phyloP scores from a whole-genome alignment of 2,329 filamentous ascomycete species.

The Pleomassaria siparia region DNA sequence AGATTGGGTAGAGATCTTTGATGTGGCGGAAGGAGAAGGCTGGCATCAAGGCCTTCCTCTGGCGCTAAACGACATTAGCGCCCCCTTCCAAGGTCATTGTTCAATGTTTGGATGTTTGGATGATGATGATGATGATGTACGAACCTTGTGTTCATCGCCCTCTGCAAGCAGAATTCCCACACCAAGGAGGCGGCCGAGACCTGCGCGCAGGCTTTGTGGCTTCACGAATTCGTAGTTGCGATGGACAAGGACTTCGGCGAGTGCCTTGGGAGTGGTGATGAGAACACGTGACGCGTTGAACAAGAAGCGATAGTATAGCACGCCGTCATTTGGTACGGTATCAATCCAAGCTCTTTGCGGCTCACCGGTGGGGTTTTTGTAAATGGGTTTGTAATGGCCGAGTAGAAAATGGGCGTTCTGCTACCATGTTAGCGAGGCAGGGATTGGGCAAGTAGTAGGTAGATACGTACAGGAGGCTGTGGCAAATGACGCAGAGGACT shows the following conservation, averaged over 20 bases:
- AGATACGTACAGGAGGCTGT: constrained; percentile 52
- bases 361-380: constrained; percentile 46
- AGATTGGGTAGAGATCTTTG: constrained; percentile 52
- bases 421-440: background rate
- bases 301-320: constrained; percentile 54
- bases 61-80: constrained; percentile 32
- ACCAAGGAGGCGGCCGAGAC: constrained; percentile 66
- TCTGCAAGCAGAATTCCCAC: constrained; percentile 77
- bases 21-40: constrained; percentile 54
- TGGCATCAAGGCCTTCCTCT: constrained; percentile 51
- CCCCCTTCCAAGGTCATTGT: no score
- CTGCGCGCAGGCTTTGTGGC: constrained; percentile 48
- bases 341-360: constrained; percentile 55
- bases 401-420: constrained; percentile 38
- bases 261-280: constrained; percentile 49
- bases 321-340: constrained; percentile 56
- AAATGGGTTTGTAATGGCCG: constrained; percentile 48
- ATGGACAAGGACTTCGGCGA: constrained; percentile 53
- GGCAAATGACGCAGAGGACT: constrained; percentile 62
- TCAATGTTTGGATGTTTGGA: no score
- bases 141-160: constrained; percentile 81
- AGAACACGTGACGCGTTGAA: constrained; percentile 51
- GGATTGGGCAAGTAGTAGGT: constrained; percentile 20
- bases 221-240: constrained; percentile 56
- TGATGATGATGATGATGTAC: no score